Evolutionary conservation across 371 early-diverging fungal genomes (phyloP).

Genomic region (Basidiobolus heterosporus): DNA sequence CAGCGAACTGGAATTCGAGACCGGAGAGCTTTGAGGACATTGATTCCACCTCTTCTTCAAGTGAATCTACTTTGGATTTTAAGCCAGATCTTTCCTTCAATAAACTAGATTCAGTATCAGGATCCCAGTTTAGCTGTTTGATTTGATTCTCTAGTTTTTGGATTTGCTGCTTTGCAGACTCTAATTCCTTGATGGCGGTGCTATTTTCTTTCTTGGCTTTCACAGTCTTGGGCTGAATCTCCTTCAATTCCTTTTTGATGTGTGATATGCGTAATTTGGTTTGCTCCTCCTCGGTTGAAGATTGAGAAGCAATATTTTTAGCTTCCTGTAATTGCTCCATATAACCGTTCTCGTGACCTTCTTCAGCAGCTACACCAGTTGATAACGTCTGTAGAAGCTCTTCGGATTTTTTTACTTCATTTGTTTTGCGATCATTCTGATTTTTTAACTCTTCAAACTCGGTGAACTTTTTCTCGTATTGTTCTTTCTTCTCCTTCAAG

Average conservation of each 20-base stretch:
- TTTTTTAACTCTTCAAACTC: constrained; percentile 43
- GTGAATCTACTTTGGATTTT: constrained; percentile 14
- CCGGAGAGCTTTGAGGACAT: constrained; percentile 27
- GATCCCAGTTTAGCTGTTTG: constrained; percentile 27
- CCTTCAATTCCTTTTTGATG: constrained; percentile 37
- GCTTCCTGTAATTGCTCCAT: constrained; percentile 66
- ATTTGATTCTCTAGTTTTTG: constrained; percentile 17
- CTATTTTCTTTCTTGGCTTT: constrained; percentile 29
- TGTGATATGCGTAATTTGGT: constrained; percentile 1
- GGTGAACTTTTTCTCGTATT: constrained; percentile 22
- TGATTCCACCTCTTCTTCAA: constrained; percentile 28
- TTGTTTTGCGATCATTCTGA: constrained; percentile 37
- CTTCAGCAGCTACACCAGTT: constrained; percentile 78
- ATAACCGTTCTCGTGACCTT: constrained; percentile 86
- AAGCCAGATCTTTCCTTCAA: constrained; percentile 14
- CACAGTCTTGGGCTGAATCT: constrained; percentile 27
- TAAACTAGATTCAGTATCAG: constrained; percentile 22
- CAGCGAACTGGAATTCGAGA: constrained; percentile 49
- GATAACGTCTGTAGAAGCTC: constrained; percentile 80
- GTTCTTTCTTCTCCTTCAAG: constrained; percentile 27
- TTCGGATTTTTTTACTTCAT: constrained; percentile 52
- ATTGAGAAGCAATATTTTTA: constrained; percentile 13
- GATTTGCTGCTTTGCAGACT: constrained; percentile 23
- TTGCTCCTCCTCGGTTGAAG: constrained; percentile 1
- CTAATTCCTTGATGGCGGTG: constrained; percentile 19